A percentile compares a stretch with the other conserved stretches of the same genome.
phyloP scores from a whole-genome alignment of 169 alveolate genomes.

The Cryptosporidium ryanae region DNA sequence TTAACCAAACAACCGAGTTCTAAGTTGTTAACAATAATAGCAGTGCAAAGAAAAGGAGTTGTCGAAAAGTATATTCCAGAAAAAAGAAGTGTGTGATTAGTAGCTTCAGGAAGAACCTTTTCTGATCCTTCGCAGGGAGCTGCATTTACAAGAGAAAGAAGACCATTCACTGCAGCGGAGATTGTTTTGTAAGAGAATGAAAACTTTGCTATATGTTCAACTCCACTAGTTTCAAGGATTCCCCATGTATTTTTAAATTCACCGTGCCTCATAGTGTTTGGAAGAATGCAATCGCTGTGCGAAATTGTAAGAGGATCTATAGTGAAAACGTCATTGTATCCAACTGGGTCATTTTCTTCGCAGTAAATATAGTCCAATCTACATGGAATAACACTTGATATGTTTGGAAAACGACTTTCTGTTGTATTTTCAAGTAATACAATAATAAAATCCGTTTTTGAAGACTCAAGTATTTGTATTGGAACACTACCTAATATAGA shows the following conservation, averaged over 20 bases:
- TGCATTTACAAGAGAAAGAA: conserved; percentile 76
- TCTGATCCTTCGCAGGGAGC: conserved; percentile 77
- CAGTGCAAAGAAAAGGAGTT: conserved; percentile 76
- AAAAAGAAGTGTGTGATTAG: conserved; percentile 77
- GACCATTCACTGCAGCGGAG: conserved; percentile 79
- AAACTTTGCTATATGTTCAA: conserved; percentile 78
- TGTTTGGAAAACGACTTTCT: conserved; percentile 38
- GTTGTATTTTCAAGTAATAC: conserved; percentile 45
- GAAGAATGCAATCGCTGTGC: conserved; percentile 76
- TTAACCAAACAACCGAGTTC: conserved; percentile 80
- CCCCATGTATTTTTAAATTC: conserved; percentile 79
- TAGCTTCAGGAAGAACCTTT: conserved; percentile 68
- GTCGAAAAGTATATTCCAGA: conserved; percentile 77
- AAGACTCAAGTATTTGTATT: conserved; percentile 50
- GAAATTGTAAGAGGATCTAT: conserved; percentile 78
- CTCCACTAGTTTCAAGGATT: conserved; percentile 62
- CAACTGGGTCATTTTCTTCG: conserved; percentile 75
- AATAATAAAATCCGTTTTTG: conserved; percentile 73
- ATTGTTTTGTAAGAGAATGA: conserved; percentile 78
- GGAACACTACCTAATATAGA: conserved; percentile 68
- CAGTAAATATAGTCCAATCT: conserved; percentile 76
- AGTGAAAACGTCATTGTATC: conserved; percentile 79
- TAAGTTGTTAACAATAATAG: conserved; percentile 76
- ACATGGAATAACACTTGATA: conserved; percentile 58
- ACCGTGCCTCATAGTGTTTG: conserved; percentile 75